Evolutionary conservation across 2,329 filamentous ascomycete genomes (phyloP), one percentile per base, ranked within the genome.

Genomic region (Monilinia aucupariae): DNA sequence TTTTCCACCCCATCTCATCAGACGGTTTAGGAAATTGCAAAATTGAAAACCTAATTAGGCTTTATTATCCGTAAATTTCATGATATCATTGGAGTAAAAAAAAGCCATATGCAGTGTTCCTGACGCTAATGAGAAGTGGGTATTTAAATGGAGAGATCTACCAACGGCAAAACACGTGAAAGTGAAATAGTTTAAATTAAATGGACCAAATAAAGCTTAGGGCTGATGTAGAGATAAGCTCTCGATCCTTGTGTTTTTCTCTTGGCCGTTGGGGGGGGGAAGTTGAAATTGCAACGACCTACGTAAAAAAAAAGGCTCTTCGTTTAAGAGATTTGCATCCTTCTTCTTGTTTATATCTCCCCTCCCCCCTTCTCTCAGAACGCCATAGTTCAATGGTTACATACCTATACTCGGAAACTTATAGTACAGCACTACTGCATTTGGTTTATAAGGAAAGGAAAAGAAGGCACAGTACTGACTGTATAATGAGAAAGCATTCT

Each of bases 61-160:
- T 30, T 61, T 30, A 41, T n/a, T 17, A 48, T 45, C 32, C 32
- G 25, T 25, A 47, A 12, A 59, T 50, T 51, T 20, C 32, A 5
- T 12, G 9, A 7, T 22, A 50, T 47, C 27, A 61, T 61, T 61
- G 59, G 59, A 30, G n/a, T 27, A 9, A 17, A n/a, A 34, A 39
- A 27, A 27, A 37, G 39, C 39, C 41, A 30, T 12, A 55, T 55
- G 27, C 27, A 27, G 13, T 55, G 66, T 68, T 53, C 66, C 65
- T 68, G 65, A 65, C 55, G 62, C 66, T 68, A 67, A 56, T 59
- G 52, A 55, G 6, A 13, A 64, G 64, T 45, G 37, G 60, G 62
- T 32, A 56, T 54, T 58, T 45, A 56, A 45, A 22, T 51, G 17
- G 30, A 60, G 48, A 41, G 45, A 58, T 64, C 27, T 20, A 51